Evolutionary conservation across 306 rosid species (phyloP).

Genomic region (Inga oerstediana): DNA sequence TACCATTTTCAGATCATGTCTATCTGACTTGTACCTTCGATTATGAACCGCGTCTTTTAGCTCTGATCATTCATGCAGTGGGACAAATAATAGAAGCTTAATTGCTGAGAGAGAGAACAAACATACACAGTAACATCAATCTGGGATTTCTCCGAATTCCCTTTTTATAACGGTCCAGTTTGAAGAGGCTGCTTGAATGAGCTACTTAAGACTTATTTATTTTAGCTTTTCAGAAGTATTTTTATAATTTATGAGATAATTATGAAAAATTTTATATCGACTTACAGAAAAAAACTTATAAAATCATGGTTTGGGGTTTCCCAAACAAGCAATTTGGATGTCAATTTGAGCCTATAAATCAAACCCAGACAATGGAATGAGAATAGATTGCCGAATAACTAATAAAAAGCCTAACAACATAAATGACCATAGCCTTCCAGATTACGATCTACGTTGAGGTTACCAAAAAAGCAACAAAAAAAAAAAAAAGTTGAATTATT

Average conservation of each 20-base stretch:
- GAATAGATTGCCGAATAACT: too few species aligned
- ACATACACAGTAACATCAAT: not conserved
- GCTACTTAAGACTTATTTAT: too few species aligned
- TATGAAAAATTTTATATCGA: too few species aligned
- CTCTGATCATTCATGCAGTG: not conserved
- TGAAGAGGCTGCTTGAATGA: not conserved
- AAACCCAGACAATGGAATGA: not conserved
- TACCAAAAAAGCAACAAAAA: too few species aligned
- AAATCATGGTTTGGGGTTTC: too few species aligned
- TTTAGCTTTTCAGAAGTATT: too few species aligned
- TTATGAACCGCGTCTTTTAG: not conserved
- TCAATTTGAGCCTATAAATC: not conserved
- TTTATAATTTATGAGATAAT: fast-evolving
- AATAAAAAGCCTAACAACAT: not conserved
- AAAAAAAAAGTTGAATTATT: too few species aligned
- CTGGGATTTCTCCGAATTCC: not conserved
- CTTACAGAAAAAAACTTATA: too few species aligned
- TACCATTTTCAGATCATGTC: not conserved
- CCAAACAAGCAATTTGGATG: not conserved
- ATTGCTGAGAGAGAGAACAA: not conserved
- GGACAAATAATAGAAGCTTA: not conserved
- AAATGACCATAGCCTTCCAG: too few species aligned
- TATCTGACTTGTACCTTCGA: not conserved
- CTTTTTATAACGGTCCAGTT: too few species aligned
- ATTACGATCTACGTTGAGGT: too few species aligned